These are phyloP conservation scores for Penicillium manginii DNA, from an alignment of 495 filamentous ascomycete species.

Conservation along the genomic window DNA sequence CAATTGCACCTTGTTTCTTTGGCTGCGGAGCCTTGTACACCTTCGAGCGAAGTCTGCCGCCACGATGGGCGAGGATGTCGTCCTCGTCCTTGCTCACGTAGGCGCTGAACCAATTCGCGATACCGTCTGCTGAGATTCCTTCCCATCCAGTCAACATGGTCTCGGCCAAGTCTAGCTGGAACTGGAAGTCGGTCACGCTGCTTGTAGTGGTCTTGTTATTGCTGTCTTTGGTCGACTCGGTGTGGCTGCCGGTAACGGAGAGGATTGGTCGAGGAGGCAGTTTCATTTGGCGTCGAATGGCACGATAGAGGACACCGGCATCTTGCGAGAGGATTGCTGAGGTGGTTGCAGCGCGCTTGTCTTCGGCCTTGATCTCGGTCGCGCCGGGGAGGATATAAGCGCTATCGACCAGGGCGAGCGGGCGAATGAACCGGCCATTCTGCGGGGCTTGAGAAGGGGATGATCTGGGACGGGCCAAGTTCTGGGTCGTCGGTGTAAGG, in stretches of 20 bases:
- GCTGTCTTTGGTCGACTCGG: conserved; percentile 25
- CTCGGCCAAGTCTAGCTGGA: conserved; percentile 40
- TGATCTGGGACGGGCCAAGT: neutral
- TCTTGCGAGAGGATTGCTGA: conserved; percentile 29
- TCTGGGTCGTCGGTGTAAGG: conserved; percentile 31
- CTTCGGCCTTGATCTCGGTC: conserved; percentile 10
- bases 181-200: conserved; percentile 43
- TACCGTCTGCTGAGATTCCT: neutral
- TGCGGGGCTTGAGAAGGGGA: neutral
- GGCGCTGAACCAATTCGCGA: conserved; percentile 24
- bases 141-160: conserved; percentile 40
- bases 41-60: conserved; percentile 28
- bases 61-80: conserved; percentile 33
- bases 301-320: conserved; percentile 26
- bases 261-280: conserved; percentile 43
- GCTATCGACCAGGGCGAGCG: conserved; percentile 22
- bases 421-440: neutral
- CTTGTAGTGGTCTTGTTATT: conserved; percentile 37
- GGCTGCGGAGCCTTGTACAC: conserved; percentile 23
- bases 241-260: conserved; percentile 38
- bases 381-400: conserved; percentile 27
- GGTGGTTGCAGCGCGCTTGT: conserved; percentile 30
- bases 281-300: conserved; percentile 35
- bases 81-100: conserved; percentile 34
- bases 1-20: conserved; percentile 5